Base-by-base conservation (phyloP, 2,329 filamentous ascomycete species). In the Trichoderma sp. region DNA sequence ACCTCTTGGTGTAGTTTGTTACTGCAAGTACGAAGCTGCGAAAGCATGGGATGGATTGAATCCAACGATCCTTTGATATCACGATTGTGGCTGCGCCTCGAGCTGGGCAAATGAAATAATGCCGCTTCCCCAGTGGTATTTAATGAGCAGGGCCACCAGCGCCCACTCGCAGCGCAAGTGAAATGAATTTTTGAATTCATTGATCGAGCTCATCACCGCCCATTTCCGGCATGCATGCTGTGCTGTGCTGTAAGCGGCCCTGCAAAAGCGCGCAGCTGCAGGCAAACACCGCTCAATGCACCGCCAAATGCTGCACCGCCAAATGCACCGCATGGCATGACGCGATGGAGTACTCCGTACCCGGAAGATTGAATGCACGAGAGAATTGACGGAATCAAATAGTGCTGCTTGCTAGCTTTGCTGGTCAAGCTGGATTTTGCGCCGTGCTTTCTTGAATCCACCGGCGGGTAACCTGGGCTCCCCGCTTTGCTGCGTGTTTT, bases 381-480 rank as follows among this genome's bases (percentile, higher is more conserved):
- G 39, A 45, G 39, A 45, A 45, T 9, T 45, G 39, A 45, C 19
- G 39, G 10, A 45, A 45, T 22, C 39, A 45, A 45, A 45, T 45
- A 45, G 39, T 45, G 39, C 39, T 45, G n/a, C n/a, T 45, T 45
- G n/a, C n/a, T 45, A 45, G 39, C 39, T 45, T n/a, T 45, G 39
- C n/a, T n/a, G 39, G 39, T n/a, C n/a, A 45, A 64, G 61, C 61
- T 64, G 50, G 27, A 48, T 32, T 64, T 64, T 64, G 61, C 61
- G 61, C 50, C 61, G 45, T 53, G 35, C 22, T 42, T 53, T 48
- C 27, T 45, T 42, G 27, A 53, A 25, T 53, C 61, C 61, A 64
- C 61, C 50, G 35, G 25, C 29, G 25, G 22, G 8, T 3, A 27
- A n/a, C 54, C 34, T 27, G 17, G 32, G 34, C 25, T 34, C 58